Conservation (phyloP, 1,284 basidiomycete species). For the Melampsora occidentalis region DNA sequence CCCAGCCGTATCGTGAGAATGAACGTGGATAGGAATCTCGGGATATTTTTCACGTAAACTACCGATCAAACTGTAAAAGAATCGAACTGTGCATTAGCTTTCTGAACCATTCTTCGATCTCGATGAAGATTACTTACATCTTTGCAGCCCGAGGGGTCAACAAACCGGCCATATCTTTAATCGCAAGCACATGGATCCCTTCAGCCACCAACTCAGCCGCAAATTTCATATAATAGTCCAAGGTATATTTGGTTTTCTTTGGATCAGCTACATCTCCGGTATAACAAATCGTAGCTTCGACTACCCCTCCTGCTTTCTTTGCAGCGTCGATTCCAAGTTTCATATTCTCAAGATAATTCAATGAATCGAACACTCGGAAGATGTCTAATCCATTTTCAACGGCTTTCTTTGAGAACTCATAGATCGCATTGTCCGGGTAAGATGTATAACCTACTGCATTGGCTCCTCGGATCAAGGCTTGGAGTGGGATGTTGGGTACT, state of each 20-base stretch:
- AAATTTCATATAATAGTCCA: constrained; percentile 96
- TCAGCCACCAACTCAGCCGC: constrained; percentile 88
- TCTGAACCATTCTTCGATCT: constrained; percentile 12
- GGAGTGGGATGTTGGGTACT: constrained; percentile 97
- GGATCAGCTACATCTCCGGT: constrained; percentile 94
- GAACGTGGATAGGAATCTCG: constrained; percentile 96
- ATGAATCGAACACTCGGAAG: constrained; percentile 98
- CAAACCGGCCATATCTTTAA: constrained; percentile 99
- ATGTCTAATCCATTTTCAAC: constrained; percentile 99
- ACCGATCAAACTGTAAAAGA: constrained; percentile 70
- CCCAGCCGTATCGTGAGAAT: constrained; percentile 99
- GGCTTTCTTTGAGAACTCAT: constrained; percentile 74
- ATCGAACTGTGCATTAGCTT: constrained; percentile 31
- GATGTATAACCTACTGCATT: constrained; percentile 99
- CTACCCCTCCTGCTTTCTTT: constrained; percentile 98
- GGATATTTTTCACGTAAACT: constrained; percentile 94
- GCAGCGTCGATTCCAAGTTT: constrained; percentile 96
- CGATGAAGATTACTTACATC: constrained; percentile 60
- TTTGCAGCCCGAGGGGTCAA: constrained; percentile 92
- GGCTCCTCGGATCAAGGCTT: constrained; percentile 96
- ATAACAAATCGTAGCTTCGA: constrained; percentile 97
- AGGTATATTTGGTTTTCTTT: constrained; percentile 95
- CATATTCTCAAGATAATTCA: constrained; percentile 98
- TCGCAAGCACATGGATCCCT: constrained; percentile 94
- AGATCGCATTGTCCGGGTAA: constrained; percentile 99